Conservation (phyloP, 2,329 filamentous ascomycete genomes). For the Phialophora expanda region DNA sequence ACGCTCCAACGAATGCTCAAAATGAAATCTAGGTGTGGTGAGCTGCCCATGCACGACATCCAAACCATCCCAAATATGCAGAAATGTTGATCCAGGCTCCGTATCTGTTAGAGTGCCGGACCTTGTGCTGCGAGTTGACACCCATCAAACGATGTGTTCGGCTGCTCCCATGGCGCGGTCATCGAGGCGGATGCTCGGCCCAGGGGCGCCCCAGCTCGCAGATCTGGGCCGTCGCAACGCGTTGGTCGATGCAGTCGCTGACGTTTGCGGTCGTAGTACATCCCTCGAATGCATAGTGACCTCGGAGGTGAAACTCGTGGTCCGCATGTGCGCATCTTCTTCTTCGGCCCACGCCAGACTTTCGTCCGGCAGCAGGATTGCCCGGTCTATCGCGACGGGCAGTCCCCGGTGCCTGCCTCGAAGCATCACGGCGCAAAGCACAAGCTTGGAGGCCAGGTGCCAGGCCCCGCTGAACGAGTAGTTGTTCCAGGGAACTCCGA, state of each 20-base stretch:
- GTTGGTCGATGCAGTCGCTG: constrained; percentile 4
- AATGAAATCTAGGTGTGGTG: background rate
- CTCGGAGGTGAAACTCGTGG: constrained; percentile 12
- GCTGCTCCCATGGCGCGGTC: background rate
- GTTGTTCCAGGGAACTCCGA: constrained; percentile 52
- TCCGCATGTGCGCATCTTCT: constrained; percentile 45
- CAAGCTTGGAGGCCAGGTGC: constrained; percentile 58
- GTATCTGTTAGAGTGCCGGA: background rate
- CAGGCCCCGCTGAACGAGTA: constrained; percentile 58
- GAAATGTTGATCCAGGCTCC: background rate
- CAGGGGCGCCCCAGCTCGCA: constrained; percentile 7
- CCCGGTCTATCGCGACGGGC: constrained; percentile 60
- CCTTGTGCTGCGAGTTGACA: background rate
- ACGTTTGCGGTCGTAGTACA: background rate
- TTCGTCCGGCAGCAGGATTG: constrained; percentile 50
- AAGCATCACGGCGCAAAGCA: constrained; percentile 62
- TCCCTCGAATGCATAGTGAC: background rate
- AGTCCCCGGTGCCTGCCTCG: constrained; percentile 61
- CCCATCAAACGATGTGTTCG: constrained; percentile 1
- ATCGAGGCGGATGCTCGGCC: constrained; percentile 4
- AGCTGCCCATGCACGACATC: background rate
- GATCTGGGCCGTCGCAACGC: background rate
- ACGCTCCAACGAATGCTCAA: background rate
- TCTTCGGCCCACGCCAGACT: constrained; percentile 50
- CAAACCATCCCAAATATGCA: background rate